These are phyloP conservation scores for Agastache rugosa DNA, from an alignment of 257 asterid species.

Conservation along the genomic window DNA sequence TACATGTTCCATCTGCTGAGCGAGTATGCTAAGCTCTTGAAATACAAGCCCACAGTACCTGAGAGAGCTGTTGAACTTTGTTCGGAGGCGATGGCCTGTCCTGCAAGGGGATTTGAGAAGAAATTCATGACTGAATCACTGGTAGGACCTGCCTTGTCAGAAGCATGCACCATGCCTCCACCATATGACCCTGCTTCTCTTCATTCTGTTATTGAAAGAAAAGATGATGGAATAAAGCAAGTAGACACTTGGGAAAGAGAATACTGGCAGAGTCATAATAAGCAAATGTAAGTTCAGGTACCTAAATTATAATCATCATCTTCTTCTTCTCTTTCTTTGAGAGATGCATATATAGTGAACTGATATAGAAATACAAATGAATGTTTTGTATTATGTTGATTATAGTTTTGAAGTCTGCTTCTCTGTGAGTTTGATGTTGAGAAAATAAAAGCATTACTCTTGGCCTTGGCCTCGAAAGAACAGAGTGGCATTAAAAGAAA, in stretches of 20 bases:
- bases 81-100: slow-evolving; percentile 71
- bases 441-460: neutral
- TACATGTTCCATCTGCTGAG: slow-evolving; percentile 82
- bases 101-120: slow-evolving; percentile 53
- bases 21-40: slow-evolving; percentile 72
- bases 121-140: slow-evolving; percentile 71
- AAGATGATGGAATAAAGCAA: slow-evolving; percentile 51
- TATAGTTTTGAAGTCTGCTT: neutral
- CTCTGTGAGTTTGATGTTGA: neutral
- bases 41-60: slow-evolving; percentile 69
- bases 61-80: slow-evolving; percentile 64
- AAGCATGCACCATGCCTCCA: slow-evolving; percentile 76
- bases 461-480: neutral
- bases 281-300: slow-evolving; percentile 36
- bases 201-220: slow-evolving; percentile 49
- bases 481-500: neutral
- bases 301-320: neutral
- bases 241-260: slow-evolving; percentile 71
- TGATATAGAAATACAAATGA: neutral
- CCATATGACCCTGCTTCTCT: slow-evolving; percentile 67
- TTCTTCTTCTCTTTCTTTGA: neutral
- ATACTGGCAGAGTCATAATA: slow-evolving; percentile 56
- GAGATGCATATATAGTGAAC: neutral
- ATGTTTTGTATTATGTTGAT: neutral
- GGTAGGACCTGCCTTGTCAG: slow-evolving; percentile 50